A percentile compares a stretch with the other conserved stretches of the same genome.
Evolutionary conservation across 1,284 basidiomycete genomes (phyloP).

Genomic region (Moniliophthora roreri): DNA sequence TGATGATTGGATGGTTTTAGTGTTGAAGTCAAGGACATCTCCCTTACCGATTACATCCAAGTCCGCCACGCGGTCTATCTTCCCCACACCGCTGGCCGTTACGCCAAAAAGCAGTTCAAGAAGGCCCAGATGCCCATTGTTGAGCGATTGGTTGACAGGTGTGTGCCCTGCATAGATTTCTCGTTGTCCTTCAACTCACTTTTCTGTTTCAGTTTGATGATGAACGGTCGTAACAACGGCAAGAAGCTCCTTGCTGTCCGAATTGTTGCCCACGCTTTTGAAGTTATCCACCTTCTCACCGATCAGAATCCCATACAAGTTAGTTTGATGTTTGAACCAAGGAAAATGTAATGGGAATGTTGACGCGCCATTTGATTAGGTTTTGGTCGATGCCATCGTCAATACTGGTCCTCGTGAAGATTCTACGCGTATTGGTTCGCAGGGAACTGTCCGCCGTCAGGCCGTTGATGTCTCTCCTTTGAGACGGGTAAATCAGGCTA

Average conservation of each 20-base stretch:
- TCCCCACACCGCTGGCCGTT: slow-evolving; percentile 98
- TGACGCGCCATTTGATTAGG: slow-evolving; percentile 35
- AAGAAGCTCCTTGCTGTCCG: slow-evolving; percentile 99
- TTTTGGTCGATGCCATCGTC: slow-evolving; percentile 97
- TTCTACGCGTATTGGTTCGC: slow-evolving; percentile 99
- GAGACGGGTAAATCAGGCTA: slow-evolving; percentile 97
- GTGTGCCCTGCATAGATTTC: slow-evolving; percentile 27
- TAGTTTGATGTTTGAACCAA: slow-evolving; percentile 21
- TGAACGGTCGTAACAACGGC: slow-evolving; percentile 99
- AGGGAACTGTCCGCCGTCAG: slow-evolving; percentile 99
- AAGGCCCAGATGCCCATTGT: slow-evolving; percentile 99
- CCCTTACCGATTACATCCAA: slow-evolving; percentile 98
- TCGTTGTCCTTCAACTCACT: neutral
- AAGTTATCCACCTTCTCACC: slow-evolving; percentile 99
- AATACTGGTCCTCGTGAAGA: slow-evolving; percentile 99
- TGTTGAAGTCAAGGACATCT: slow-evolving; percentile 99
- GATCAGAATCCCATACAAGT: slow-evolving; percentile 99
- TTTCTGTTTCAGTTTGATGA: slow-evolving; percentile 77
- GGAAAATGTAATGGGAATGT: neutral
- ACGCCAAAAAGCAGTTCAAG: slow-evolving; percentile 99
- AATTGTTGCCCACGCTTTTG: slow-evolving; percentile 99
- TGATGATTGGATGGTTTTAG: slow-evolving; percentile 40
- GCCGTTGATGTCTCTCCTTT: slow-evolving; percentile 99
- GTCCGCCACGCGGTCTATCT: slow-evolving; percentile 98
- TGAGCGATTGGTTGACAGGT: slow-evolving; percentile 98